Evolutionary conservation across 164 flowering plant genomes (phyloP).

Genomic region (Macadamia integrifolia): DNA sequence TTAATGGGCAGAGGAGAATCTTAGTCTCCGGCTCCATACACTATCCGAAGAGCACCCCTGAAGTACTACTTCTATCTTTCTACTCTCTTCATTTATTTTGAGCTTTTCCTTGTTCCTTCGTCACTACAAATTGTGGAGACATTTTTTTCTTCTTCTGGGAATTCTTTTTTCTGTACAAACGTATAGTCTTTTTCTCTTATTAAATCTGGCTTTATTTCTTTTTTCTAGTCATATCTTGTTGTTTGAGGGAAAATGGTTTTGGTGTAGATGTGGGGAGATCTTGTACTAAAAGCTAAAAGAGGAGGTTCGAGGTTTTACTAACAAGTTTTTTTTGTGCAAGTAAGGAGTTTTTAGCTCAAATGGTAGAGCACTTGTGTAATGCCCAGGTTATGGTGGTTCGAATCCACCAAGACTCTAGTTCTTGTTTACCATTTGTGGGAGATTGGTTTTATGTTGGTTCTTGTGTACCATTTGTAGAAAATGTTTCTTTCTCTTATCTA

Average conservation of each 20-base stretch:
- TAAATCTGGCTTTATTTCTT: no score
- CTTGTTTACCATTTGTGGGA: no score
- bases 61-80: conserved; percentile 28
- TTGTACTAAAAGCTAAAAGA: conserved; percentile 66
- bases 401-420: no score
- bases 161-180: neutral
- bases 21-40: conserved; percentile 90
- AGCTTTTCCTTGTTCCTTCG: neutral
- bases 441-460: no score
- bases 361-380: no score
- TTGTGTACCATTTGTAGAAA: no score
- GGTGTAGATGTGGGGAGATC: conserved; percentile 85
- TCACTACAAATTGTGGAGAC: neutral
- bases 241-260: conserved; percentile 4
- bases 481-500: no score
- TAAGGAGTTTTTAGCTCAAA: no score
- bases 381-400: no score
- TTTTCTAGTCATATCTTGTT: neutral
- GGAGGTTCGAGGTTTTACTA: conserved; percentile 34
- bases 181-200: neutral
- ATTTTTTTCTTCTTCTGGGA: no score
- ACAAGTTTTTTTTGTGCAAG: no score
- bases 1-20: conserved; percentile 72
- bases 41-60: conserved; percentile 91
- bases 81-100: neutral